Evolutionary conservation across 176 grass and related monocot genomes (phyloP).

Genomic region (Hsuehochloa calcarea): DNA sequence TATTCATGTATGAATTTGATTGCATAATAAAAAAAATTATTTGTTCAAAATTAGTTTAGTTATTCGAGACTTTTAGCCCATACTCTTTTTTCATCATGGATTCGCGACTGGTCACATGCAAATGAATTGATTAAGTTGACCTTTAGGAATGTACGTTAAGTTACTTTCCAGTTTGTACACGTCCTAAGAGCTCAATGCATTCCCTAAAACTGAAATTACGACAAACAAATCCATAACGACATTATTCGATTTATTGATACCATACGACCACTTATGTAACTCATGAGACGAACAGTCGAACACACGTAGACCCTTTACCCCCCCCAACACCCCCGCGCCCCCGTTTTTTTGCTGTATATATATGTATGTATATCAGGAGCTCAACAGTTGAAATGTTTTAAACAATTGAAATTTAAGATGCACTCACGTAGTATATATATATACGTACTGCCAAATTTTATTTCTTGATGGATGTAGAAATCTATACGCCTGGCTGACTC

Average conservation of each 20-base stretch:
- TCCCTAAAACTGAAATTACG: background rate
- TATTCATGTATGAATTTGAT: too few relatives aligned
- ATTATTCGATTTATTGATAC: constrained; percentile 36
- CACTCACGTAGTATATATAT: constrained; percentile 42
- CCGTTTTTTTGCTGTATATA: background rate
- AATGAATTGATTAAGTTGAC: constrained; percentile 17
- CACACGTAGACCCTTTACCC: background rate
- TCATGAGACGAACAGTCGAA: background rate
- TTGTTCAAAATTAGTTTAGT: too few relatives aligned
- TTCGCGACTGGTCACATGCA: background rate
- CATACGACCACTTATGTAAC: constrained; percentile 1
- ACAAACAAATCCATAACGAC: background rate
- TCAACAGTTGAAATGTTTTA: constrained; percentile 25
- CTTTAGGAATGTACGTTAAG: constrained; percentile 17
- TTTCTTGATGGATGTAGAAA: constrained; percentile 22
- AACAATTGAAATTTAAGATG: constrained; percentile 26
- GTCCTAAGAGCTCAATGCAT: background rate
- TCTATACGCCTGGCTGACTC: background rate
- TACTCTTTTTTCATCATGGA: too few relatives aligned
- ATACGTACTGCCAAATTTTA: constrained; percentile 29
- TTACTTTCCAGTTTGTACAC: constrained; percentile 5
- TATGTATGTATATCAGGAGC: constrained; percentile 19
- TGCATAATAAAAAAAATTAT: too few relatives aligned
- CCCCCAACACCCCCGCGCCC: too few relatives aligned
- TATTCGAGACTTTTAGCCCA: too few relatives aligned